Conservation (phyloP, 2,329 filamentous ascomycete species). For the Monosporascus ibericus region DNA sequence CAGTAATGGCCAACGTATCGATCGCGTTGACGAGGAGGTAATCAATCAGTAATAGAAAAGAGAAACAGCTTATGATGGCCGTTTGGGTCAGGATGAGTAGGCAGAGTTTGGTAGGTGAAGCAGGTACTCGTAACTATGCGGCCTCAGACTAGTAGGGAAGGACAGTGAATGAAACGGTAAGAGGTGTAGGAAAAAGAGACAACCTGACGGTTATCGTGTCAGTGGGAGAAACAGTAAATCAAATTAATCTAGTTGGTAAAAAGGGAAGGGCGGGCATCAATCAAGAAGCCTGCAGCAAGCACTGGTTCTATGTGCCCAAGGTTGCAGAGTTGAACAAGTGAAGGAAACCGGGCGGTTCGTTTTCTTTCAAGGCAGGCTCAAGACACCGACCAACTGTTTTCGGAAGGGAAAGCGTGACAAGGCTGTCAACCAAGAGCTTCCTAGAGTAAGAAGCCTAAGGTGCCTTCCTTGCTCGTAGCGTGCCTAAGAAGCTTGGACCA, state of each 20-base stretch:
- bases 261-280: background rate
- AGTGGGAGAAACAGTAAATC: slow-evolving; percentile 1
- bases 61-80: no score
- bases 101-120: no score
- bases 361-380: background rate
- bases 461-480: background rate
- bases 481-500: no score
- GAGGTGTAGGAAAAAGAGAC: slow-evolving; percentile 1
- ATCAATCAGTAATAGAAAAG: background rate
- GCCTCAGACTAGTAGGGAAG: no score
- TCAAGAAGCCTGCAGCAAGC: no score
- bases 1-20: background rate
- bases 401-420: slow-evolving; percentile 25
- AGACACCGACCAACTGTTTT: slow-evolving; percentile 19
- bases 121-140: background rate
- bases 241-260: slow-evolving; percentile 7
- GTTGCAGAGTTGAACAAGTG: no score
- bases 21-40: background rate
- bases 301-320: no score
- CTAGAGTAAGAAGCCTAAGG: background rate
- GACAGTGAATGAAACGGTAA: background rate
- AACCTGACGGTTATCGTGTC: slow-evolving; percentile 6
- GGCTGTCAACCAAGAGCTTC: slow-evolving; percentile 10
- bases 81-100: no score
- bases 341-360: no score